phyloP scores from a whole-genome alignment of 202 grass and related monocot genomes.

The Zizania palustris region DNA sequence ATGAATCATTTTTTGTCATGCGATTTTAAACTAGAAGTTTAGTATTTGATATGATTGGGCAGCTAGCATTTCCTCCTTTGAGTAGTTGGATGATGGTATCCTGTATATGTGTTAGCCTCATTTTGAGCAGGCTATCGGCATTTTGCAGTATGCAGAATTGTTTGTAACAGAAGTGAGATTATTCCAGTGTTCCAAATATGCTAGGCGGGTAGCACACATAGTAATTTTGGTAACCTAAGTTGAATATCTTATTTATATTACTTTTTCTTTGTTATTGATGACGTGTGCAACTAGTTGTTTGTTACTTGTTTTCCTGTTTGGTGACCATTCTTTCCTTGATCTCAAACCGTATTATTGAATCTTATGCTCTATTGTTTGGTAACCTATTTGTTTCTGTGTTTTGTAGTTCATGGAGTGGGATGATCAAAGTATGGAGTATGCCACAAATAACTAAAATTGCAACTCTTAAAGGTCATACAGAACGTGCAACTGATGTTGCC shows the following conservation, averaged over 20 bases:
- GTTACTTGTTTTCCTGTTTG: not conserved
- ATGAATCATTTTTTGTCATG: not conserved
- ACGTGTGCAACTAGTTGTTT: conserved; percentile 27
- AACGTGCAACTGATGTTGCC: conserved; percentile 93
- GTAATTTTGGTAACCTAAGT: conserved; percentile 17
- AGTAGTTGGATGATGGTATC: not conserved
- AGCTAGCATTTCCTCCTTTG: conserved; percentile 21
- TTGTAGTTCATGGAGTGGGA: conserved; percentile 84
- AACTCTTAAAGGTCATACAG: conserved; percentile 80
- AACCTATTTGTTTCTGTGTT: conserved; percentile 47
- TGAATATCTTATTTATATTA: not conserved
- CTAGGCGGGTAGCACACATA: not conserved
- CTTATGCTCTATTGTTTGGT: conserved; percentile 40
- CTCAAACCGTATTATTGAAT: conserved; percentile 22
- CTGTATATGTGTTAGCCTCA: not conserved
- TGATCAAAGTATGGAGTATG: conserved; percentile 94
- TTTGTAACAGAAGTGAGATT: conserved; percentile 10
- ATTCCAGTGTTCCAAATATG: not conserved
- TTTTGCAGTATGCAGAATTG: conserved; percentile 13
- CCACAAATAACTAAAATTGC: conserved; percentile 77
- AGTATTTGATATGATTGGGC: not conserved
- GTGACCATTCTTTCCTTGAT: conserved; percentile 14
- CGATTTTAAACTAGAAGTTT: not conserved
- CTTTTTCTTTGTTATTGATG: not conserved
- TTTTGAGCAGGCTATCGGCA: not conserved